Conservation (phyloP, 2,329 filamentous ascomycete species). For the Magnaporthiopsis incrustans region DNA sequence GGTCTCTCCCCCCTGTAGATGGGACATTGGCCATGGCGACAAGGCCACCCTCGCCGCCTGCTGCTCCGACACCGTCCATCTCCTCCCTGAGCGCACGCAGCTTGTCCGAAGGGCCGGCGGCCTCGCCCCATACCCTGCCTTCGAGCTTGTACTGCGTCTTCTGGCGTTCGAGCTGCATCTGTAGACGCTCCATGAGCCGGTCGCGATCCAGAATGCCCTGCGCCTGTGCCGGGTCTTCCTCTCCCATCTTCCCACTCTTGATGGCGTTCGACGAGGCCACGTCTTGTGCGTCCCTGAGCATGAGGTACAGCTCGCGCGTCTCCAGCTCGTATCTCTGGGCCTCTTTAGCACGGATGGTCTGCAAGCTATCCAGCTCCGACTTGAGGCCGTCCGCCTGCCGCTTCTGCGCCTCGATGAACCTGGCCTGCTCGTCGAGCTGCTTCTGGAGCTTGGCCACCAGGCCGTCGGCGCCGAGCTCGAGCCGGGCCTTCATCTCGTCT, state of each 20-base stretch:
- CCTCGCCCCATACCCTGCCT: conserved; percentile 80
- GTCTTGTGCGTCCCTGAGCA: conserved; percentile 95
- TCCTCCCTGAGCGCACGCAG: conserved; percentile 85
- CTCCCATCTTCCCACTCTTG: conserved; percentile 36
- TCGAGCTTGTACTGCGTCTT: conserved; percentile 98
- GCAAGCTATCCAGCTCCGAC: conserved; percentile 78
- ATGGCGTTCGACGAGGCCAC: conserved; percentile 79
- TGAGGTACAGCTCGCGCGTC: conserved; percentile 92
- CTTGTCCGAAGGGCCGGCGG: conserved; percentile 79
- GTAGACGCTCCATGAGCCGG: conserved; percentile 83
- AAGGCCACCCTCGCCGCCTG: conserved; percentile 31
- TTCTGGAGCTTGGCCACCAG: conserved; percentile 87
- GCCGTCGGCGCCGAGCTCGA: conserved; percentile 88
- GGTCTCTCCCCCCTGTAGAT: conserved; percentile 41
- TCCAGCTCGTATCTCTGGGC: conserved; percentile 92
- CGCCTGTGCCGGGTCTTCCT: conserved; percentile 64
- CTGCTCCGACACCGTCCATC: conserved; percentile 60
- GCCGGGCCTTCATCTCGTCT: conserved; percentile 83
- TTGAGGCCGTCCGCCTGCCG: conserved; percentile 84
- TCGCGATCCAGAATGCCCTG: conserved; percentile 91
- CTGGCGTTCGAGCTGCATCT: conserved; percentile 91
- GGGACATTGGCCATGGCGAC: conserved; percentile 34
- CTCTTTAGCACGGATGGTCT: conserved; percentile 80
- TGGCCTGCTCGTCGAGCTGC: conserved; percentile 85
- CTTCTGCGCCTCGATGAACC: conserved; percentile 81